Conservation (phyloP, 1,284 basidiomycete species). For the Trametes versicolor region DNA sequence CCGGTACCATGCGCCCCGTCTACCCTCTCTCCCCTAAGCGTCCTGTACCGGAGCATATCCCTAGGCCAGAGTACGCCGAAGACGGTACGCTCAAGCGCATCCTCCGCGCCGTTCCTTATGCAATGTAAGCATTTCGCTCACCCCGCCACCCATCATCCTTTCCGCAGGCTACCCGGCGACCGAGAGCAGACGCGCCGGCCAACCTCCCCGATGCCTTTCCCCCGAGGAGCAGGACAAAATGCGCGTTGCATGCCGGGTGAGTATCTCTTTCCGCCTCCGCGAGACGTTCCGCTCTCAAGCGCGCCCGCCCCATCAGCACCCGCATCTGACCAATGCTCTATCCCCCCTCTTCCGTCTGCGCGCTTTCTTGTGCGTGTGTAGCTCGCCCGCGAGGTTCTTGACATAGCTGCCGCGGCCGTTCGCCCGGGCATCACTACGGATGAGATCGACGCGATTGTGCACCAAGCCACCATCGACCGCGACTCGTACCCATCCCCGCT, state of each 20-base stretch:
- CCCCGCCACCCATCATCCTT: conserved; percentile 30
- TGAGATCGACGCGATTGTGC: conserved; percentile 95
- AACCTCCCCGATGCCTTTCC: conserved; percentile 71
- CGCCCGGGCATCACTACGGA: conserved; percentile 95
- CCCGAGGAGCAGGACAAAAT: conserved; percentile 82
- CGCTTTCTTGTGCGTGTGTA: conserved; percentile 45
- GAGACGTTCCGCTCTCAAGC: conserved; percentile 37
- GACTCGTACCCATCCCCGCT: conserved; percentile 95
- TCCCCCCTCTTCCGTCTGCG: conserved; percentile 24
- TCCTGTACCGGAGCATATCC: conserved; percentile 77
- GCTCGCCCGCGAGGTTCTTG: conserved; percentile 92
- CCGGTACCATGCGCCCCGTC: conserved; percentile 76
- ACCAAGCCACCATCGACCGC: conserved; percentile 91
- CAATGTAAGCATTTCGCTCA: conserved; percentile 39
- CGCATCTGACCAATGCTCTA: conserved; percentile 33
- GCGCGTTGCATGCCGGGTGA: conserved; percentile 78
- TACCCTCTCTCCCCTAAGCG: conserved; percentile 82
- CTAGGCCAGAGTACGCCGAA: conserved; percentile 82
- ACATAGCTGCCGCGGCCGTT: conserved; percentile 87
- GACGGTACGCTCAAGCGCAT: conserved; percentile 61
- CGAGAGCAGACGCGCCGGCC: conserved; percentile 67
- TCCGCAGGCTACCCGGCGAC: conserved; percentile 66
- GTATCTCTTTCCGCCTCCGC: conserved; percentile 42
- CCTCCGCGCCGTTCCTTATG: conserved; percentile 37
- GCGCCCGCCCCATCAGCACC: conserved; percentile 15